phyloP scores from a whole-genome alignment of 345 rosid species.

The Salix udensis region DNA sequence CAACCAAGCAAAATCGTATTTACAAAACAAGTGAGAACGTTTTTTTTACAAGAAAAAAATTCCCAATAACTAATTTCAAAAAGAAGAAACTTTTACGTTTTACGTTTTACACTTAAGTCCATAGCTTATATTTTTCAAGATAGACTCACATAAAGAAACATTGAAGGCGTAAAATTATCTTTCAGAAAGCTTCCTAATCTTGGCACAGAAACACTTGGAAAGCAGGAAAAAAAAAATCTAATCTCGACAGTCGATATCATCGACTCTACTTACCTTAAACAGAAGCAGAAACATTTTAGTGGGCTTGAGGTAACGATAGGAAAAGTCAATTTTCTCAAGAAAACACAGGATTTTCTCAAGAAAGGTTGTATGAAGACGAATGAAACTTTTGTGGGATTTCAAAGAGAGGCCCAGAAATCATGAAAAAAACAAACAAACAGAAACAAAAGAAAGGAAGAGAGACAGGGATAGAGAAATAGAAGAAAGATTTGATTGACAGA shows the following conservation, averaged over 20 bases:
- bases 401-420: constrained; percentile 13
- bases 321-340: background rate
- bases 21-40: background rate
- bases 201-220: background rate
- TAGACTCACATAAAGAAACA: background rate
- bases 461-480: background rate
- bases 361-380: background rate
- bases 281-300: constrained; percentile 7
- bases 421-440: background rate
- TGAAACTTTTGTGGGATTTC: background rate
- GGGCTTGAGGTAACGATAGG: background rate
- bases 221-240: background rate
- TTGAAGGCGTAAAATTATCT: background rate
- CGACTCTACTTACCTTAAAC: constrained; percentile 15
- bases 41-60: background rate
- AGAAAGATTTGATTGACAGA: constrained; percentile 15
- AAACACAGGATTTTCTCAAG: background rate
- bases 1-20: background rate
- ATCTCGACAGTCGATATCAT: background rate
- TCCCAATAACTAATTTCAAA: background rate
- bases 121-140: background rate
- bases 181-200: background rate
- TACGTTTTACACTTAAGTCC: background rate
- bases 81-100: background rate
- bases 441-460: background rate